Evolutionary conservation across 257 asterid species (phyloP).

Genomic region (Vinca minor): DNA sequence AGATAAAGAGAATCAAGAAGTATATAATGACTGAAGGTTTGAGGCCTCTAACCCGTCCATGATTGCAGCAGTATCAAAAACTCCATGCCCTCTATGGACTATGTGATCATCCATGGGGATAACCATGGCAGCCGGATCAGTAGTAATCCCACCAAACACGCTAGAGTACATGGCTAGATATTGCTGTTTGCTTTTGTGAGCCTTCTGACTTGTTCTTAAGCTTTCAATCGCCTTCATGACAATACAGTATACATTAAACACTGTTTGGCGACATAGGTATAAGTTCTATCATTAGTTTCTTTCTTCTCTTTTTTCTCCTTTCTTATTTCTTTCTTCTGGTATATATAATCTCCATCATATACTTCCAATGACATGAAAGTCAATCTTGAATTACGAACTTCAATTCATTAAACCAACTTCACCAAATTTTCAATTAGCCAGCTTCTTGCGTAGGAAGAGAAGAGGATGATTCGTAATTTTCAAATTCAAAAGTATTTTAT

Average conservation of each 20-base stretch:
- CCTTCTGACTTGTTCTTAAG: conserved; percentile 37
- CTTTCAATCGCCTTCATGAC: conserved; percentile 58
- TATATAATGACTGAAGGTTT: not conserved
- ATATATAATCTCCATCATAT: not conserved
- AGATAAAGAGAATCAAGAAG: not conserved
- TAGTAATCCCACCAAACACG: conserved; percentile 74
- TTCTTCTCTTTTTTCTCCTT: not conserved
- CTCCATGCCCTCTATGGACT: conserved; percentile 96
- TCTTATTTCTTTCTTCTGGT: not conserved
- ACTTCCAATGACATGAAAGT: not conserved
- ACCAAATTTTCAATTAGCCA: not conserved
- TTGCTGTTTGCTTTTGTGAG: conserved; percentile 48
- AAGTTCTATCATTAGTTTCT: not conserved
- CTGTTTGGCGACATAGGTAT: not conserved
- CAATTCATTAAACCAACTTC: not conserved
- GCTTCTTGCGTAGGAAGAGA: not conserved
- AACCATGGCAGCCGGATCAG: conserved; percentile 82
- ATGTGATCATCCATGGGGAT: conserved; percentile 95
- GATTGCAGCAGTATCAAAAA: conserved; percentile 85
- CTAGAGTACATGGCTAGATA: conserved; percentile 89
- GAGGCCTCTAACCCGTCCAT: conserved; percentile 57
- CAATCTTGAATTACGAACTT: not conserved
- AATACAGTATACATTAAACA: not conserved
- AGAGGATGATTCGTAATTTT: no score
- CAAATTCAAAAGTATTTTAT: no score